Evolutionary conservation across 2,329 filamentous ascomycete species (phyloP).

Genomic region (Fusarium gaditjirri): DNA sequence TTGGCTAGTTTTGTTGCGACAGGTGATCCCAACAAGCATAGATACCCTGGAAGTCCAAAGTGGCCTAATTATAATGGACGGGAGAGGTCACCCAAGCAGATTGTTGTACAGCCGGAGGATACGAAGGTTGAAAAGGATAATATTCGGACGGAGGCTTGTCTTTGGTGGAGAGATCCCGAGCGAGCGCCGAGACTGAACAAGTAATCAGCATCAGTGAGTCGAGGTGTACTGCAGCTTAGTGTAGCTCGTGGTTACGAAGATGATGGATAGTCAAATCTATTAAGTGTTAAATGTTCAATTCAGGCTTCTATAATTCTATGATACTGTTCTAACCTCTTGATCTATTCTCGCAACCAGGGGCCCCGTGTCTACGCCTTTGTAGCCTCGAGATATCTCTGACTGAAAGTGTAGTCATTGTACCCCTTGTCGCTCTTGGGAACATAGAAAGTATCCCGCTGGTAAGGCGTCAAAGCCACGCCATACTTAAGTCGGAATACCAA

Average conservation of each 20-base stretch:
- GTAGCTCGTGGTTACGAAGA: neutral
- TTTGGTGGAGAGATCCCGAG: slow-evolving; percentile 51
- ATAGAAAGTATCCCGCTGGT: slow-evolving; percentile 56
- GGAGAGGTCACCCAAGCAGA: slow-evolving; percentile 34
- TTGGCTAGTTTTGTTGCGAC: slow-evolving; percentile 51
- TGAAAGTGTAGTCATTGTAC: slow-evolving; percentile 48
- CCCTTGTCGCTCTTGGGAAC: slow-evolving; percentile 34
- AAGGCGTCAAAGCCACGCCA: slow-evolving; percentile 50
- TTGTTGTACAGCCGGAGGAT: slow-evolving; percentile 47
- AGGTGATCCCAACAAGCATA: slow-evolving; percentile 49
- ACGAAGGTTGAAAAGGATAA: slow-evolving; percentile 49
- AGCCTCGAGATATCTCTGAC: slow-evolving; percentile 26
- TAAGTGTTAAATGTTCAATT: fast-evolving
- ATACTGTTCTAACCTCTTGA: fast-evolving
- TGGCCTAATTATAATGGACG: slow-evolving; percentile 32
- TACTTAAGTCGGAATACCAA: slow-evolving; percentile 53
- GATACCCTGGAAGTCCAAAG: slow-evolving; percentile 32
- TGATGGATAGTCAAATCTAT: neutral
- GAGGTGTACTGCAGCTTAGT: neutral
- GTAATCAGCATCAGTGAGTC: slow-evolving; percentile 8
- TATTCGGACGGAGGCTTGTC: slow-evolving; percentile 48
- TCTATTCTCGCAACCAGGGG: fast-evolving
- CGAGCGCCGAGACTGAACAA: slow-evolving; percentile 51
- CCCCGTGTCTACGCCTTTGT: neutral
- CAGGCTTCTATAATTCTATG: neutral